Evolutionary conservation across 1,139 yeast genomes (phyloP), one percentile per base, ranked within the genome.

Genomic region (Diutina scorzettiae): DNA sequence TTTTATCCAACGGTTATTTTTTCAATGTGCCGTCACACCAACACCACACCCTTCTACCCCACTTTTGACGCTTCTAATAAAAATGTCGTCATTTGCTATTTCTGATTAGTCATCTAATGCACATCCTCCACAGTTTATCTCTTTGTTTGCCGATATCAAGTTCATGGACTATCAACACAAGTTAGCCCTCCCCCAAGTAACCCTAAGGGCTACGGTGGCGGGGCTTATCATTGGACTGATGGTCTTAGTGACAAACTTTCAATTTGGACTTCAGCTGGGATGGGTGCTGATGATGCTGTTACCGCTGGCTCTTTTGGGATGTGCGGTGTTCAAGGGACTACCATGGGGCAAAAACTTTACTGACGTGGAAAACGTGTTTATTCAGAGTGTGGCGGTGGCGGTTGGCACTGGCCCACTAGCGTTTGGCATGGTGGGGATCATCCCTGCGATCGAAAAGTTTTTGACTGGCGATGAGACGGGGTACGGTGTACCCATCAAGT

Each of bases 281-380:
- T 91, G 98, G 98, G 96, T 91, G 2, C 86, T 96, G 7, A 91
- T 91, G 98, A 91, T 91, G 98, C 83, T 95, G n/a, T 65, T 91
- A 44, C 97, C 98, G 0, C 82, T 96, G 5, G 96, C 97, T 0
- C 61, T 91, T 42, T 60, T 91, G 19, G 96, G 94, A 1, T 89
- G 78, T 59, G 84, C 96, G 0, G 64, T 82, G 20, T 91, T 89
- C 63, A 81, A 77, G 50, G 51, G 74, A 3, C 67, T 75, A 43
- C 71, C 66, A 33, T 74, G 53, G 51, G 64, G 57, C 44, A 47
- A 48, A 25, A 69, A 71, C 7, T 85, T 91, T 56, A 74, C 94
- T 1, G 96, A 87, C 48, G 96, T 85, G 14, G 97, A 91, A 56
- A 89, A 87, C 53, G 97, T 91, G 5, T 86, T 78, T 56, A 81